phyloP scores from a whole-genome alignment of 2,329 filamentous ascomycete species.

The Trichoderma sp. region DNA sequence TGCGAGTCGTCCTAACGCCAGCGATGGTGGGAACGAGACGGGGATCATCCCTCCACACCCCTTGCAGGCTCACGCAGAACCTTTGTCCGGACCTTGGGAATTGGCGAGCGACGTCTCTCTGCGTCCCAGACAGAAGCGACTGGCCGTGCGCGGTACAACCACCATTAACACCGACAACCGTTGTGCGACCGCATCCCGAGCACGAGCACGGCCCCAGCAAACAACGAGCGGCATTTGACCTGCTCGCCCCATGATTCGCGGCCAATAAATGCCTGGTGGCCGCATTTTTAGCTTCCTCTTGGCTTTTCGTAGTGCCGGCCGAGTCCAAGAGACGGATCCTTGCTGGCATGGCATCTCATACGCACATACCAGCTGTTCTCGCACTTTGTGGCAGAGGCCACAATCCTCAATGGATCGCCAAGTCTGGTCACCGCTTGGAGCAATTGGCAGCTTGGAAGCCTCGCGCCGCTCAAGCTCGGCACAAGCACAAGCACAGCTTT shows the following conservation, averaged over 20 bases:
- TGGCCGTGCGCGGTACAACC: not conserved
- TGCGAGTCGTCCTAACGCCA: conserved; percentile 1
- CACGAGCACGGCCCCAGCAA: conserved; percentile 16
- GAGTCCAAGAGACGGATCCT: not conserved
- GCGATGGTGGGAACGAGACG: conserved; percentile 16
- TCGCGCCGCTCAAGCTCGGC: not conserved
- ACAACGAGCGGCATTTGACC: conserved; percentile 9
- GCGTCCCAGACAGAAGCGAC: not conserved
- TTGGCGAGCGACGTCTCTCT: conserved; percentile 11
- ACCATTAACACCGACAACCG: not conserved
- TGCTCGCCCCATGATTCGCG: conserved; percentile 10
- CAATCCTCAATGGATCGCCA: not conserved
- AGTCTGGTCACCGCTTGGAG: not conserved
- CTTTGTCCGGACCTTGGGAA: not conserved
- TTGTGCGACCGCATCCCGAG: conserved; percentile 4
- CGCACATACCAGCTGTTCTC: not conserved
- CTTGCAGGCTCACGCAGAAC: conserved; percentile 23
- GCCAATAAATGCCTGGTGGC: conserved; percentile 6
- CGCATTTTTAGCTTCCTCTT: not conserved
- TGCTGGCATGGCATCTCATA: not conserved
- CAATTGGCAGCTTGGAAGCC: not conserved
- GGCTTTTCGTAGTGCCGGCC: not conserved
- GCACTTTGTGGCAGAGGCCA: not conserved
- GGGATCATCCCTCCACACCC: conserved; percentile 21
- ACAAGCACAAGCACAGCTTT: not conserved